Conservation (phyloP, 306 rosid species). For the Dryas drummondii region DNA sequence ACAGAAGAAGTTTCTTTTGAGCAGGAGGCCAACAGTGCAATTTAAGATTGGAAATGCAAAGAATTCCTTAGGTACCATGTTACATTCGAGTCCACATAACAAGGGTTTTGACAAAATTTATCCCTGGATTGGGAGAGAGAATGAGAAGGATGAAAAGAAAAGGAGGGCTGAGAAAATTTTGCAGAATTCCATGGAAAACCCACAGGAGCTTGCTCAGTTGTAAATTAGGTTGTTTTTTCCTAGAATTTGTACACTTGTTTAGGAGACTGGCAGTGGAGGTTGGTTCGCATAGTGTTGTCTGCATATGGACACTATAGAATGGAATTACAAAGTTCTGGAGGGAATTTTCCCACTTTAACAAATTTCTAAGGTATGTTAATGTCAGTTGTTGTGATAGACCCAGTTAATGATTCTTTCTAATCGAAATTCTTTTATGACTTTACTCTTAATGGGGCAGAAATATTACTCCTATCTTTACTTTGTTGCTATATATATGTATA, state of each 20-base stretch:
- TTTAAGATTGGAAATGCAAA: slow-evolving; percentile 67
- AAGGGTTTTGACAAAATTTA: slow-evolving; percentile 42
- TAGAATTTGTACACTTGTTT: slow-evolving; percentile 66
- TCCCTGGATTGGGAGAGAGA: slow-evolving; percentile 54
- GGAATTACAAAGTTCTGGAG: slow-evolving; percentile 53
- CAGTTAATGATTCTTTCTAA: slow-evolving; percentile 54
- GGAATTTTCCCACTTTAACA: slow-evolving; percentile 48
- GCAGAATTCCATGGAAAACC: slow-evolving; percentile 68
- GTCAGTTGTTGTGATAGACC: slow-evolving; percentile 46
- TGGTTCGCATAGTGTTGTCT: slow-evolving; percentile 53
- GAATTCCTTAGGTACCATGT: slow-evolving; percentile 49
- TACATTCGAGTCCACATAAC: slow-evolving; percentile 39
- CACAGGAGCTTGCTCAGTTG: slow-evolving; percentile 70
- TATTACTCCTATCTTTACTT: not conserved
- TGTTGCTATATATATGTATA: not conserved
- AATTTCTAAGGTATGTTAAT: slow-evolving; percentile 67
- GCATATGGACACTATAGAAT: slow-evolving; percentile 50
- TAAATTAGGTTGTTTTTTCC: slow-evolving; percentile 53
- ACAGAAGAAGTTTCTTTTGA: slow-evolving; percentile 32
- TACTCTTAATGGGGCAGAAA: slow-evolving; percentile 4
- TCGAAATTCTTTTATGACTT: slow-evolving; percentile 33
- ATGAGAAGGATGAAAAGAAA: slow-evolving; percentile 72
- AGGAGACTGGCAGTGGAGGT: slow-evolving; percentile 60
- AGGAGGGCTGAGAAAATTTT: slow-evolving; percentile 76
- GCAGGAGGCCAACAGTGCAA: slow-evolving; percentile 55